Evolutionary conservation across 306 rosid genomes (phyloP).

Genomic region (Coriaria nepalensis): DNA sequence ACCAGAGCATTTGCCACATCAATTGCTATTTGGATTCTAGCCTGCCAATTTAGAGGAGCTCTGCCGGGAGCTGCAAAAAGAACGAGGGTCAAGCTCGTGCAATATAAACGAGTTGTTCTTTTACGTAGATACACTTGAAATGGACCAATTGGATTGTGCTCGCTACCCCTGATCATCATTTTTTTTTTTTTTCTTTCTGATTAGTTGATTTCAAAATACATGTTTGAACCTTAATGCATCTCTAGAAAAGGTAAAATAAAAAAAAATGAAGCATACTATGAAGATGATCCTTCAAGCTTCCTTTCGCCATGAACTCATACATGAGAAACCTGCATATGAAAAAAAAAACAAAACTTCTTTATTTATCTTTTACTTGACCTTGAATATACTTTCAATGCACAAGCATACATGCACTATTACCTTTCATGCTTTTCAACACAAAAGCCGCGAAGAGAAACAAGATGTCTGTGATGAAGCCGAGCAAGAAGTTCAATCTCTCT

Average conservation of each 20-base stretch:
- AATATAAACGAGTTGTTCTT: conserved; percentile 4
- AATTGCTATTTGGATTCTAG: conserved; percentile 79
- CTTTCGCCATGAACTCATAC: conserved; percentile 93
- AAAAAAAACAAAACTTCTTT: conserved; percentile 17
- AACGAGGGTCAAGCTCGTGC: conserved; percentile 6
- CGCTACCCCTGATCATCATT: no score
- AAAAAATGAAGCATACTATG: conserved; percentile 64
- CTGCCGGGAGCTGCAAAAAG: conserved; percentile 56
- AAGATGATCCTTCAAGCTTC: conserved; percentile 98
- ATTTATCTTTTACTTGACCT: conserved; percentile 11
- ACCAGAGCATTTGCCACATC: conserved; percentile 97
- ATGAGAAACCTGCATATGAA: conserved; percentile 68
- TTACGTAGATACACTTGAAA: no score
- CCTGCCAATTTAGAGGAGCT: conserved; percentile 76
- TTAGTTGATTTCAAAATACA: no score
- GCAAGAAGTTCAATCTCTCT: conserved; percentile 90
- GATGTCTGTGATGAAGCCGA: conserved; percentile 92
- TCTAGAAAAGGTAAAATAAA: not conserved
- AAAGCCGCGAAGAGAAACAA: conserved; percentile 79
- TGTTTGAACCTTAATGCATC: not conserved
- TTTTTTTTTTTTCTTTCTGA: no score
- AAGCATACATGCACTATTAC: conserved; percentile 26
- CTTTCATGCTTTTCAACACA: conserved; percentile 67
- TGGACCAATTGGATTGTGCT: no score
- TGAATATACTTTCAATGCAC: conserved; percentile 7